Evolutionary conservation across 2,329 filamentous ascomycete genomes (phyloP).

Genomic region (Venturia carpophila): DNA sequence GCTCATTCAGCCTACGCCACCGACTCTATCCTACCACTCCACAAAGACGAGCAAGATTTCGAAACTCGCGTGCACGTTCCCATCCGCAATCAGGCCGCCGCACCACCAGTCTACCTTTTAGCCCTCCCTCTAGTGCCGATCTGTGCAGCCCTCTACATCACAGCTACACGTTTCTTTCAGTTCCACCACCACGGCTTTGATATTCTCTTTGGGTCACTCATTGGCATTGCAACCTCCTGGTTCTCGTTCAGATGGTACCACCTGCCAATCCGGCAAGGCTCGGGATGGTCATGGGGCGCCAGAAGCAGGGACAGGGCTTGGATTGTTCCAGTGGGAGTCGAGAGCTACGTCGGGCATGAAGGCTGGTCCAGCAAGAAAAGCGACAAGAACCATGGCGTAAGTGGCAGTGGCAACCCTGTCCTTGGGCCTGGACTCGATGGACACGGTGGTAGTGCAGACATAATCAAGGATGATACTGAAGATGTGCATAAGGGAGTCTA

Average conservation of each 20-base stretch:
- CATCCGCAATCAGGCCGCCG: conserved; percentile 65
- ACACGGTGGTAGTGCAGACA: not conserved
- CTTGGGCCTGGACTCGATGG: not conserved
- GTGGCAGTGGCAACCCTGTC: conserved; percentile 17
- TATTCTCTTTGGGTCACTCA: conserved; percentile 73
- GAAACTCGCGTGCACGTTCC: conserved; percentile 31
- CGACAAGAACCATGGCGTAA: conserved; percentile 19
- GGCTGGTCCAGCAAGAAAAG: conserved; percentile 31
- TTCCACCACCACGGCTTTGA: conserved; percentile 91
- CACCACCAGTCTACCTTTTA: conserved; percentile 74
- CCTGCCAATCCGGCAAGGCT: conserved; percentile 66
- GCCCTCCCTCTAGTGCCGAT: conserved; percentile 63
- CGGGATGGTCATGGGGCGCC: conserved; percentile 85
- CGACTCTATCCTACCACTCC: not conserved
- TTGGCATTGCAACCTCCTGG: conserved; percentile 64
- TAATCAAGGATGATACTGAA: not conserved
- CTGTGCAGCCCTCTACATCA: conserved; percentile 68
- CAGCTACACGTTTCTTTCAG: conserved; percentile 79
- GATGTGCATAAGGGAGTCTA: not conserved
- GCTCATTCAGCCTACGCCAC: conserved; percentile 21
- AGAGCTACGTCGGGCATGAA: conserved; percentile 41
- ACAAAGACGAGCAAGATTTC: not conserved
- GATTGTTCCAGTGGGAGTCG: conserved; percentile 60
- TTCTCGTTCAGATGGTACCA: conserved; percentile 83
- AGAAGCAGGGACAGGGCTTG: conserved; percentile 66